Evolutionary conservation across 2,329 filamentous ascomycete species (phyloP).

Genomic region (Phoma sp.): DNA sequence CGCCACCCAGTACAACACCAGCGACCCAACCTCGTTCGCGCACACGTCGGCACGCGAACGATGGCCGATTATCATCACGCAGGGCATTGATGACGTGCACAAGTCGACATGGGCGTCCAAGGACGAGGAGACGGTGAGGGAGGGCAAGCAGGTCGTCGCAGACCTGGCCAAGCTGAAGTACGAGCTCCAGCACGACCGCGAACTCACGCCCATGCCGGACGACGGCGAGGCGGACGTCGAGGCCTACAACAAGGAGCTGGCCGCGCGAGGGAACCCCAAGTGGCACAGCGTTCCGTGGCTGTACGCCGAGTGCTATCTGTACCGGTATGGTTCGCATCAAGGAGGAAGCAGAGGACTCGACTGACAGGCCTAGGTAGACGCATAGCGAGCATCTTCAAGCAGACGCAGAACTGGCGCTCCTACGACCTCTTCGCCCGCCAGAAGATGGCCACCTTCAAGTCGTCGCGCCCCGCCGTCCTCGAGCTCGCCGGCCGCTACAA

Average conservation of each 20-base stretch:
- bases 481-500: conserved; percentile 83
- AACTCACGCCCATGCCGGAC: conserved; percentile 76
- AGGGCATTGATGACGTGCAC: conserved; percentile 94
- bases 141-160: conserved; percentile 87
- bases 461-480: conserved; percentile 83
- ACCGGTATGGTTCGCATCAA: conserved; percentile 63
- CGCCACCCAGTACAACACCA: conserved; percentile 77
- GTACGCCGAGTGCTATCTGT: conserved; percentile 93
- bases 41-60: conserved; percentile 82
- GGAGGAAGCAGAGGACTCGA: neutral
- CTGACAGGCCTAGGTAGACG: conserved; percentile 64
- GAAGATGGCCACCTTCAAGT: conserved; percentile 91
- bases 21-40: conserved; percentile 85
- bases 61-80: conserved; percentile 94
- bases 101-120: conserved; percentile 68
- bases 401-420: conserved; percentile 81
- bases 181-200: conserved; percentile 88
- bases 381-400: conserved; percentile 78
- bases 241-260: conserved; percentile 85
- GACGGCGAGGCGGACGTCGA: conserved; percentile 79
- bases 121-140: conserved; percentile 70
- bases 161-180: conserved; percentile 87
- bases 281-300: conserved; percentile 93
- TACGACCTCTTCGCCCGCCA: conserved; percentile 92
- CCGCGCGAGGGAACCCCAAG: conserved; percentile 72